Evolutionary conservation across 1,139 yeast genomes (phyloP).

Genomic region (Geotrichum restrictum): DNA sequence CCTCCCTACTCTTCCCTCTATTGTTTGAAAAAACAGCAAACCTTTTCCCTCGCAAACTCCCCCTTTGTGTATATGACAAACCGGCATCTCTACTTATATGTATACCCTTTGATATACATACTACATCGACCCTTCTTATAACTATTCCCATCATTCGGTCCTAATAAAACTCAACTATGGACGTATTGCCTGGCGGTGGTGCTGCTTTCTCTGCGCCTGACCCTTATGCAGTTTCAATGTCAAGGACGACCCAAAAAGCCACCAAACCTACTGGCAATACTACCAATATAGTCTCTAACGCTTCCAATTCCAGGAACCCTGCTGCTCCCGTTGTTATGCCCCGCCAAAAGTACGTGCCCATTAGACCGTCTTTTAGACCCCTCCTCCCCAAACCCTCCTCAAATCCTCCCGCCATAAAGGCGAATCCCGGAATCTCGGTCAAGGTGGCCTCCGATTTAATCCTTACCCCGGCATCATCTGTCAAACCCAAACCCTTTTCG

Average conservation of each 20-base stretch:
- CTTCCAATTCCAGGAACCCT: conserved; percentile 2
- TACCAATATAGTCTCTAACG: neutral
- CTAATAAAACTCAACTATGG: neutral
- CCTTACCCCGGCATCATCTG: conserved; percentile 3
- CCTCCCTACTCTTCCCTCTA: conserved; percentile 2
- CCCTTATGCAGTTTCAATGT: conserved; percentile 7
- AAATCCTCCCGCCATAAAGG: conserved; percentile 10
- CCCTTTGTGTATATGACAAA: conserved; percentile 18
- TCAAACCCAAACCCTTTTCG: conserved; percentile 2
- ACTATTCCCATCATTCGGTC: neutral
- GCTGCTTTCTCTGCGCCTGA: neutral
- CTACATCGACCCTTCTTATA: conserved; percentile 20
- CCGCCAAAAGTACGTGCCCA: conserved; percentile 33
- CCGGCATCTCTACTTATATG: conserved; percentile 18
- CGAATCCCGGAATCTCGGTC: neutral
- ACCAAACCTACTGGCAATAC: conserved; percentile 2
- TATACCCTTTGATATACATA: conserved; percentile 20
- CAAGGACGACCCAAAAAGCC: neutral
- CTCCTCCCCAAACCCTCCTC: conserved; percentile 36
- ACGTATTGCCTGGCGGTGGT: conserved; percentile 5
- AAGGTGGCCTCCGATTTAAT: conserved; percentile 3
- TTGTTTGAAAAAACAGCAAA: conserved; percentile 8
- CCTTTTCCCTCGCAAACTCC: conserved; percentile 1
- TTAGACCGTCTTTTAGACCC: conserved; percentile 40
- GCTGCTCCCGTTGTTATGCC: conserved; percentile 17